Evolutionary conservation across 1,284 basidiomycete genomes (phyloP).

Genomic region (Ceratobasidium papillatum): DNA sequence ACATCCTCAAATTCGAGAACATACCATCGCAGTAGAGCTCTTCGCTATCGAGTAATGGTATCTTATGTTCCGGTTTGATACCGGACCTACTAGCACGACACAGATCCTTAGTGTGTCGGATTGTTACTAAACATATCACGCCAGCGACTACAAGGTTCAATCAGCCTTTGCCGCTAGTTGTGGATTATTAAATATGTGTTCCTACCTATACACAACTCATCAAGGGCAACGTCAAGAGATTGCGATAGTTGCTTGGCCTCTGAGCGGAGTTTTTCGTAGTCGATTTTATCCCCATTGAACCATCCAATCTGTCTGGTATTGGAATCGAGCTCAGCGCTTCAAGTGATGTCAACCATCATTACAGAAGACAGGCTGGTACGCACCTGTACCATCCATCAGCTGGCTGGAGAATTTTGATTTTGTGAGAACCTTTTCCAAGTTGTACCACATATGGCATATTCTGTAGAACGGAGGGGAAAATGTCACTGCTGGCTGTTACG

Average conservation of each 20-base stretch:
- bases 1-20: neutral
- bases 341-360: neutral
- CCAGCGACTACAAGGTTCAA: neutral
- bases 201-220: neutral
- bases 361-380: neutral
- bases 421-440: neutral
- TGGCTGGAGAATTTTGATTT: no score
- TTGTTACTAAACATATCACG: neutral
- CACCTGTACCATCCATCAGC: neutral
- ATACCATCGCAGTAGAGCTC: neutral
- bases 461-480: no score
- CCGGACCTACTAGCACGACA: no score
- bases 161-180: neutral
- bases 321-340: neutral
- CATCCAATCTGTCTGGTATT: neutral
- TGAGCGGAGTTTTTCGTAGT: neutral
- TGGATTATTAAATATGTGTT: neutral
- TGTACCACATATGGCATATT: neutral
- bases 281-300: neutral
- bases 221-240: neutral
- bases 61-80: neutral
- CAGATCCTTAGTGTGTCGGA: neutral
- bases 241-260: neutral
- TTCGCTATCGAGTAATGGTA: neutral
- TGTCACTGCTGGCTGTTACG: no score